Evolutionary conservation across 306 rosid genomes (phyloP).

Genomic region (Casuarina glauca): DNA sequence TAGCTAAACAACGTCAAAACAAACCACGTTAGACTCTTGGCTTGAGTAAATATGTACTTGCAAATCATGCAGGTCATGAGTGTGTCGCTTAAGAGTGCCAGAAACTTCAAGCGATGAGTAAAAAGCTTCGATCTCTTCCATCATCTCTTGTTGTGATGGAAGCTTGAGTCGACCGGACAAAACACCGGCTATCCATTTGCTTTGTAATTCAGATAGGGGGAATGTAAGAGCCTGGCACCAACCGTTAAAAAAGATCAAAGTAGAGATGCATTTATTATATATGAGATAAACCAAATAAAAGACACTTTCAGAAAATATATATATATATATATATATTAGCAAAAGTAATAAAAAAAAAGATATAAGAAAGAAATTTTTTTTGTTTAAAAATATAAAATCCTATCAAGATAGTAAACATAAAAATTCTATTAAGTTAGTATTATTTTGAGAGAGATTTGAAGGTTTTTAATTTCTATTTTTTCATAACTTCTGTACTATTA

Average conservation of each 20-base stretch:
- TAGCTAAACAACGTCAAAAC: slow-evolving; percentile 1
- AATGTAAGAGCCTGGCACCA: slow-evolving; percentile 61
- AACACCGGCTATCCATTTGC: slow-evolving; percentile 78
- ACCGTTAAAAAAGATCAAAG: background rate
- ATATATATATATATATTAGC: no score
- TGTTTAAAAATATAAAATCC: no score
- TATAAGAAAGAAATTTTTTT: no score
- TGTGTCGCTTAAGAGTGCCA: slow-evolving; percentile 35
- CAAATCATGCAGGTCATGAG: slow-evolving; percentile 34
- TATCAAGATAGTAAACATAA: no score
- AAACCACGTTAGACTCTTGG: background rate
- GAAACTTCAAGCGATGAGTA: slow-evolving; percentile 2
- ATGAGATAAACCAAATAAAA: no score
- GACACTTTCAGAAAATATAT: no score
- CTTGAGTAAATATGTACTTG: slow-evolving; percentile 34
- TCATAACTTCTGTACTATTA: no score
- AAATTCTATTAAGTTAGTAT: no score
- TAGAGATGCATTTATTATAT: no score
- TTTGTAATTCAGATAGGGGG: slow-evolving; percentile 56
- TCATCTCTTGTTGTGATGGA: slow-evolving; percentile 68
- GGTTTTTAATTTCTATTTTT: background rate
- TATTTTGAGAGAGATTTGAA: no score
- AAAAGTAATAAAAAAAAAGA: no score
- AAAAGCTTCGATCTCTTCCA: slow-evolving; percentile 37
- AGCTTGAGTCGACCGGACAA: slow-evolving; percentile 61